Percentiles rank a stretch among this genome's conserved stretches.
Conservation (phyloP, 805 yeast genomes). For the Candida takata region DNA sequence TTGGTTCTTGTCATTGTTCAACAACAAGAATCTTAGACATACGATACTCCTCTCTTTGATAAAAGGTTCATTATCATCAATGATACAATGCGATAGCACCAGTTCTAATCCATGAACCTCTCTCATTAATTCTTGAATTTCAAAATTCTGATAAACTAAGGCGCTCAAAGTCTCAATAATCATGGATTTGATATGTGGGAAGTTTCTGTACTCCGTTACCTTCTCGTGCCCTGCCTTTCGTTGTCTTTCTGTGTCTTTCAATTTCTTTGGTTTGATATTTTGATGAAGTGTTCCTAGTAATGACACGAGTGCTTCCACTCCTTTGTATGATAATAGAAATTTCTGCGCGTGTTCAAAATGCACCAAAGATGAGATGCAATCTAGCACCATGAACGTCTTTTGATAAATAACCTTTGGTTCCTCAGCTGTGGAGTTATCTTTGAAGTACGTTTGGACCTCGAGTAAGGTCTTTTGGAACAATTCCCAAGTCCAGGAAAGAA, state of each 20-base stretch:
- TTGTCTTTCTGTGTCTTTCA: slow-evolving; percentile 20
- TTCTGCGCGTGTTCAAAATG: slow-evolving; percentile 30
- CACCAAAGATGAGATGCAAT: slow-evolving; percentile 27
- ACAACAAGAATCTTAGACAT: slow-evolving; percentile 63
- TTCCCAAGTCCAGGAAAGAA: slow-evolving; percentile 33
- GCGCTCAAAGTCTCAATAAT: slow-evolving; percentile 60
- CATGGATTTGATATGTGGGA: slow-evolving; percentile 62
- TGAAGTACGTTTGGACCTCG: slow-evolving; percentile 23
- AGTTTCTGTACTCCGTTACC: slow-evolving; percentile 27
- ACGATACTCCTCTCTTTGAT: slow-evolving; percentile 79
- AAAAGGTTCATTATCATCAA: slow-evolving; percentile 85
- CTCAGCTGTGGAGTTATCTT: slow-evolving; percentile 7
- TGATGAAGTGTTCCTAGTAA: slow-evolving; percentile 27
- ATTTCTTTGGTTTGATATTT: slow-evolving; percentile 26
- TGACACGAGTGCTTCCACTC: slow-evolving; percentile 27
- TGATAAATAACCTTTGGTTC: slow-evolving; percentile 24
- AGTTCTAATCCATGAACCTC: slow-evolving; percentile 61
- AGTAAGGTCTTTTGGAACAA: slow-evolving; percentile 21
- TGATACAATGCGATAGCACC: slow-evolving; percentile 70
- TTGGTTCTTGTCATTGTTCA: slow-evolving; percentile 64
- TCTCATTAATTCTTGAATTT: slow-evolving; percentile 63
- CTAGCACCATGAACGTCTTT: slow-evolving; percentile 24
- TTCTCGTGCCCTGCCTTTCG: slow-evolving; percentile 4
- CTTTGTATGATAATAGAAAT: slow-evolving; percentile 30
- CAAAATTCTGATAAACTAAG: slow-evolving; percentile 42